These are phyloP conservation scores for Fonsecaea pedrosoi DNA, from an alignment of 2,329 filamentous ascomycete species.

Conservation along the genomic window DNA sequence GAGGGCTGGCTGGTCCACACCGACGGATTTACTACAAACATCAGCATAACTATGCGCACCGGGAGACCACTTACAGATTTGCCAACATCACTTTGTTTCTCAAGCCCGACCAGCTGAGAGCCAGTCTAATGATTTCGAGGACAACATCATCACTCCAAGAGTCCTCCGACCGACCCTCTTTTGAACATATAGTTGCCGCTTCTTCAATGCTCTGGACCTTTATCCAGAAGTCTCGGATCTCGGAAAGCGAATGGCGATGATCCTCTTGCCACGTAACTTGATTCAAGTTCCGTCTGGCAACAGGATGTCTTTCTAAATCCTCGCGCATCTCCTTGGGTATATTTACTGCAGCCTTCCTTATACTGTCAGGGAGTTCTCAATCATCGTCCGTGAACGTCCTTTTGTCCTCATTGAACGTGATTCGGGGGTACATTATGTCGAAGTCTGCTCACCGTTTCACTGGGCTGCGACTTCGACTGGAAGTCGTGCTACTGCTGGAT, in stretches of 20 bases:
- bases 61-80: no score
- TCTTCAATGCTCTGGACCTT: not conserved
- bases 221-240: not conserved
- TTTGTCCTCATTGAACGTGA: not conserved
- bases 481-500: not conserved
- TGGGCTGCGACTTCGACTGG: not conserved
- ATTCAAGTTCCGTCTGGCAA: not conserved
- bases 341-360: not conserved
- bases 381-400: not conserved
- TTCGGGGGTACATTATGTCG: not conserved
- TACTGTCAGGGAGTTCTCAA: not conserved
- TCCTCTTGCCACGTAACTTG: not conserved
- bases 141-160: not conserved
- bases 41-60: no score
- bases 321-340: not conserved
- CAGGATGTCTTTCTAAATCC: not conserved
- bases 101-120: not conserved
- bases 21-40: no score
- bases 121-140: not conserved
- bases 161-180: not conserved
- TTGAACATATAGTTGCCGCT: not conserved
- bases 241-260: not conserved
- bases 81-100: no score
- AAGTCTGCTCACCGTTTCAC: not conserved
- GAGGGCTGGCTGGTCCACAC: no score